Percentiles rank a stretch among this genome's conserved stretches.
Conservation (phyloP, 108 stramenopile genomes). For the Stephanodiscus triporus region DNA sequence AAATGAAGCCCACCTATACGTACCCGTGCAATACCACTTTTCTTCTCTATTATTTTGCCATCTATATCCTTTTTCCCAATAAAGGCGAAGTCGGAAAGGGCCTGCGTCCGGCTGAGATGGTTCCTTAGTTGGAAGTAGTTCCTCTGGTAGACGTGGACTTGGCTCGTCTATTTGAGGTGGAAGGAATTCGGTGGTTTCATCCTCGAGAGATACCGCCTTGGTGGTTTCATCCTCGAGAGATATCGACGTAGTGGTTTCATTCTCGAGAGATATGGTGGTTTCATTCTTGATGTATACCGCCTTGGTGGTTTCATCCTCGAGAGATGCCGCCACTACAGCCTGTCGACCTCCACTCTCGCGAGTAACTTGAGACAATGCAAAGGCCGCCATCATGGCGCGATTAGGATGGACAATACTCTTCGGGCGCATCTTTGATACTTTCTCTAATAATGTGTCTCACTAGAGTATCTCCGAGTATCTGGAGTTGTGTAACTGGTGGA, state of each 20-base stretch:
- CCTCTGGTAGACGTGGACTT: neutral
- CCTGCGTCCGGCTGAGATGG: neutral
- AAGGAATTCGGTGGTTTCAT: no score
- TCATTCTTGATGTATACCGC: neutral
- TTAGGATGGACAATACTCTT: neutral
- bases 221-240: neutral
- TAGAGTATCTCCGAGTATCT: no score
- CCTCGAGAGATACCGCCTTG: neutral
- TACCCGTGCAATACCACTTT: constrained; percentile 22
- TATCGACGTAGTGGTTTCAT: neutral
- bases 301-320: no score
- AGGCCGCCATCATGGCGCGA: neutral
- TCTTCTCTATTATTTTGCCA: constrained; percentile 32
- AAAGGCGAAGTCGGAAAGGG: constrained; percentile 33
- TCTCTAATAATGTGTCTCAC: no score
- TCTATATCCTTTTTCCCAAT: constrained; percentile 39
- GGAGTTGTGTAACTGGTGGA: no score
- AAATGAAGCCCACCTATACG: neutral
- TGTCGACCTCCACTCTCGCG: neutral
- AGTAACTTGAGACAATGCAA: neutral
- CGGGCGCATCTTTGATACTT: neutral
- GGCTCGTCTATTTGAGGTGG: neutral
- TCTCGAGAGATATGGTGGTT: neutral
- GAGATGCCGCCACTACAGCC: neutral
- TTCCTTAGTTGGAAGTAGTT: neutral